phyloP scores from a whole-genome alignment of 106 monocot genomes.

The Dioscorea zingiberensis region DNA sequence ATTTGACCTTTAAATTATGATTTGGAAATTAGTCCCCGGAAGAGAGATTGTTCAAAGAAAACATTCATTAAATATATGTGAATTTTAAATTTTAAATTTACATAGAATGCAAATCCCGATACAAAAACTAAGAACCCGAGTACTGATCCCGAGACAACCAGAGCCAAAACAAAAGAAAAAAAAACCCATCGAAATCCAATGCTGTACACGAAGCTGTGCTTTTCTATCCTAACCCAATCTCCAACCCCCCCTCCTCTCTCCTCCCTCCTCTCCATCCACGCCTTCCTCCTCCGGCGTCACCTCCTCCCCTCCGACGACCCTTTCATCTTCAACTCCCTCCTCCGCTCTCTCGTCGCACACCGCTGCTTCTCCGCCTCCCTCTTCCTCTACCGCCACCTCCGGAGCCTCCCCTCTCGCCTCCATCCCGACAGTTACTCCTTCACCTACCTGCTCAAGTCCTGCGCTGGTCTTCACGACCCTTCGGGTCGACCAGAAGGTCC shows the following conservation, averaged over 20 bases:
- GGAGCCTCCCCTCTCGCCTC: slow-evolving; percentile 1
- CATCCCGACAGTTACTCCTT: slow-evolving; percentile 37
- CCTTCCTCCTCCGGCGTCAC: background rate
- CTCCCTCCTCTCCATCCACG: slow-evolving; percentile 4
- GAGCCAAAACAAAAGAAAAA: too few relatives aligned
- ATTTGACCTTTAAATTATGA: too few relatives aligned
- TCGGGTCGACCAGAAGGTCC: slow-evolving; percentile 8
- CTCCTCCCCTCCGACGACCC: slow-evolving; percentile 20
- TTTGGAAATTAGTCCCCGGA: too few relatives aligned
- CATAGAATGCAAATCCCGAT: too few relatives aligned
- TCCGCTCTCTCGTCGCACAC: slow-evolving; percentile 13
- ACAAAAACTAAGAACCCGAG: too few relatives aligned
- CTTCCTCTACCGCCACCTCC: slow-evolving; percentile 21
- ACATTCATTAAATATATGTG: too few relatives aligned
- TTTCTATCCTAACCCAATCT: slow-evolving; percentile 20
- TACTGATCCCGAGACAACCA: too few relatives aligned
- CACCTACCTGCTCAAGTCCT: slow-evolving; percentile 37
- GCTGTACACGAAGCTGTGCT: slow-evolving; percentile 14
- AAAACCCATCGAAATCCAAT: too few relatives aligned
- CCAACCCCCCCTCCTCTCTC: slow-evolving; percentile 9
- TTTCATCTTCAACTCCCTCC: slow-evolving; percentile 31
- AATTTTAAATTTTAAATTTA: too few relatives aligned
- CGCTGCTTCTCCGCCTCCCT: slow-evolving; percentile 13
- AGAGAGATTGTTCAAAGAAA: too few relatives aligned
- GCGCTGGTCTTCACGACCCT: background rate